Evolutionary conservation across 768 basidiomycete species (phyloP), one percentile per base, ranked within the genome.

Genomic region (Lactifluus piperatus): DNA sequence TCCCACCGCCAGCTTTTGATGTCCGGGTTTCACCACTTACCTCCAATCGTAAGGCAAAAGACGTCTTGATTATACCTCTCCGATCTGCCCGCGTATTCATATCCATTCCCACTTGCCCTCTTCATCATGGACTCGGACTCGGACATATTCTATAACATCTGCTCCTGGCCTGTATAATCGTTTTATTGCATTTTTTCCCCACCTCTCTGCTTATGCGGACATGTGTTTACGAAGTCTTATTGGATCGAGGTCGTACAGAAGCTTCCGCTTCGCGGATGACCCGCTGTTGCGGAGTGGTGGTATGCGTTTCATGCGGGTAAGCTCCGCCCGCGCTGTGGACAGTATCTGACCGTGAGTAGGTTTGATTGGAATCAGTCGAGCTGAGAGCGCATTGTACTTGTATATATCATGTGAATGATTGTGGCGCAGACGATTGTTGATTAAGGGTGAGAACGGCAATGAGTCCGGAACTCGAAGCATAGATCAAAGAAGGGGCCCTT

Each of bases 111-210:
- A 50, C 44, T n/a, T 32, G 20, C n/a, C 16, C 22, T 20, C 20
- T 60, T 43, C 59, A 50, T 14, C 53, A 56, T 48, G 54, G 44
- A 56, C 41, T 39, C 8, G 7, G 54, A 51, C 49, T 24, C 9
- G 44, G 44, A 56, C 59, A 56, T 51, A 39, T n/a, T 26, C 27
- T 24, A 50, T 50, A 34, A 45, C 34, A 55, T 45, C 18, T 60
- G 58, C 47, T 50, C 32, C 30, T 16, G 54, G 41, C 56, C 45
- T 46, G 50, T 60, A 50, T 37, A 54, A 36, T 60, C 53, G 14
- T 36, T 59, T 56, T 60, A 56, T 46, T 60, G 49, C 59, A 27
- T 39, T 14, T 39, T 27, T 39, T 51, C 48, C n/a, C 24, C 18
- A 32, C 30, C 30, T 20, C 9, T 36, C 16, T 32, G 27, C 29